A percentile compares a stretch with the other conserved stretches of the same genome.
Evolutionary conservation across 139 green algal genomes (phyloP).

Genomic region (Asterochloris erici): DNA sequence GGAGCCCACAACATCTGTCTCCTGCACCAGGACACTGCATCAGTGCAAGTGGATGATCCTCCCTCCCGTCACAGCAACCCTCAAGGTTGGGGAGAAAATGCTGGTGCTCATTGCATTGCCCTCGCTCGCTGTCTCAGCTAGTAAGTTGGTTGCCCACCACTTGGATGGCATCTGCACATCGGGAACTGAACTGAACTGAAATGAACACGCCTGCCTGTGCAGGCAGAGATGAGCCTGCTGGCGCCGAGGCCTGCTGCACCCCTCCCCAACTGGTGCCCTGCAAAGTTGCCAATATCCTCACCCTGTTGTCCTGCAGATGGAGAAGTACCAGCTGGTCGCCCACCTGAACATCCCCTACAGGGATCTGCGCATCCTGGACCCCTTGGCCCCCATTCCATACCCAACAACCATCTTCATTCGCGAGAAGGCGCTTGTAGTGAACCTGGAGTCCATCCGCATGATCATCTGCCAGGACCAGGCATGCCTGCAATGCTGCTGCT

Average conservation of each 20-base stretch:
- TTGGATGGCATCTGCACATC: neutral
- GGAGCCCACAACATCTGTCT: too few relatives aligned
- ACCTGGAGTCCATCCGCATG: slow-evolving; percentile 32
- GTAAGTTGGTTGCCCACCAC: neutral
- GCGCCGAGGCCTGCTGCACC: neutral
- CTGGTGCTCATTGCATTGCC: too few relatives aligned
- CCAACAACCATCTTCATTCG: slow-evolving; percentile 33
- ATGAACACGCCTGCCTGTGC: too few relatives aligned
- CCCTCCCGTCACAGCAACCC: too few relatives aligned
- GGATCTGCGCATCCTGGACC: slow-evolving; percentile 37
- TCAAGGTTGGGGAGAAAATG: too few relatives aligned
- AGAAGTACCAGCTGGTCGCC: slow-evolving; percentile 29
- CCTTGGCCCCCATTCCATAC: slow-evolving; percentile 12
- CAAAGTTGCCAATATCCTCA: neutral
- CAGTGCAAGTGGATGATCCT: too few relatives aligned
- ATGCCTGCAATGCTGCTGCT: too few relatives aligned
- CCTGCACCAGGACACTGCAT: too few relatives aligned
- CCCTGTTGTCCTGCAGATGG: slow-evolving; percentile 4
- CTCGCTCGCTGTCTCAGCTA: too few relatives aligned
- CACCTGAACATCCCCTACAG: slow-evolving; percentile 35
- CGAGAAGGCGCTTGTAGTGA: slow-evolving; percentile 32
- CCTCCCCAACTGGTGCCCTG: too few relatives aligned
- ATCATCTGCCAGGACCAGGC: slow-evolving; percentile 29
- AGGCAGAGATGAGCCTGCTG: neutral
- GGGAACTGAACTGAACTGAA: neutral